Evolutionary conservation across 2,329 filamentous ascomycete genomes (phyloP), one percentile per base, ranked within the genome.

Genomic region (Cercospora berteroae): DNA sequence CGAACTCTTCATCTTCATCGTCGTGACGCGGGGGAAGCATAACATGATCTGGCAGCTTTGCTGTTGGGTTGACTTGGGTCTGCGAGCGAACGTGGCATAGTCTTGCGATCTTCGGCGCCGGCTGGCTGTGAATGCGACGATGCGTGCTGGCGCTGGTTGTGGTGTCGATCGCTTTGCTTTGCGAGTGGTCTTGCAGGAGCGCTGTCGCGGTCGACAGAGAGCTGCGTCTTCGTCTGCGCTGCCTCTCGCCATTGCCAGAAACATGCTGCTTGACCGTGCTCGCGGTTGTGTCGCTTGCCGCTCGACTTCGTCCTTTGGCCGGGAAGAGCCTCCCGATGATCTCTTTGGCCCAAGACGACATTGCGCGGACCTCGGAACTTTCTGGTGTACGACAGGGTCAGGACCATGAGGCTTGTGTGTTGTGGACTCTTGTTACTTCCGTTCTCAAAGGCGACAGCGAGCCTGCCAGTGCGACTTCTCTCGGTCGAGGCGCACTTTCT

Each of bases 341-440:
- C 13, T 63, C 61, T 3, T 55, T 63, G n/a, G 48, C 61, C 61
- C 50, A 63, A 23, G 50, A 63, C 2, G 61, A 56, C 61, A 63
- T 63, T 25, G 42, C n/a, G 16, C 12, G 27, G 8, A 9, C 5
- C 6, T 13, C 18, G 39, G 2, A 10, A 13, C 5, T 3, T 10
- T 61, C 18, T 13, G 42, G 18, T 50, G 2, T 16, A 10, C 44
- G 2, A 50, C 20, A 50, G 12, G 44, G 4, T 6, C 10, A 5
- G 10, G 20, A 7, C 44, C 1, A 25, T 50, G 44, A 25, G 44
- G 18, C 18, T 48, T 13, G n/a, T 48, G 0, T 12, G 20, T 12
- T 50, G 18, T 23, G 44, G 13, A 25, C 20, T 25, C 10, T 6
- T 3, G 10, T 2, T 13, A 3, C 44, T 23, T 3, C 12, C 9